Conservation (phyloP, 2,329 filamentous ascomycete genomes). For the Calonectria fujianensis region DNA sequence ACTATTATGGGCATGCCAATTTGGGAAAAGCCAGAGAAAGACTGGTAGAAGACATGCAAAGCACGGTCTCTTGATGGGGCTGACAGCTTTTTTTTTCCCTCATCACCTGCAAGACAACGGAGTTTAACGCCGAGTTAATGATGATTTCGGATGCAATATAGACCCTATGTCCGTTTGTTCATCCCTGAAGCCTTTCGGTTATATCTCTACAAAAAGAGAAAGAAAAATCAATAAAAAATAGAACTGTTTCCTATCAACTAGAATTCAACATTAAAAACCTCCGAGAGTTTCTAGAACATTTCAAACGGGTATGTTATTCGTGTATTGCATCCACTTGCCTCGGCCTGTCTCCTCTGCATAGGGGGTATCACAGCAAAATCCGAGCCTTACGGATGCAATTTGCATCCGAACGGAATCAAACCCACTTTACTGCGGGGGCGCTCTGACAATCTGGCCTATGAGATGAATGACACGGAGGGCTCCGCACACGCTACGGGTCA, state of each 20-base stretch:
- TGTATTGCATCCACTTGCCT: background rate
- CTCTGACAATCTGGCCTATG: background rate
- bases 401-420: conserved; percentile 11
- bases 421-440: background rate
- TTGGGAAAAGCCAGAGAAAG: background rate
- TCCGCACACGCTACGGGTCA: background rate
- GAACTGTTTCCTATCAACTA: no score
- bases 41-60: background rate
- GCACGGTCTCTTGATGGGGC: background rate
- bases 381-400: background rate
- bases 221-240: no score
- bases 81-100: background rate
- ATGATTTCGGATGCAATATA: background rate
- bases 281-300: no score
- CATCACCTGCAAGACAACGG: background rate
- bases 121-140: background rate
- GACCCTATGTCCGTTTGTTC: background rate
- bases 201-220: no score
- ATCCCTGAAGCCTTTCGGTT: no score
- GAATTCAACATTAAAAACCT: no score
- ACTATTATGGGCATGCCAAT: background rate
- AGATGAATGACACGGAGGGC: background rate
- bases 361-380: background rate
- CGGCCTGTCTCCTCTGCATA: background rate
- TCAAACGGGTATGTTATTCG: background rate